Evolutionary conservation across 108 stramenopile species (phyloP).

Genomic region (Phaeodactylum tricornutum): DNA sequence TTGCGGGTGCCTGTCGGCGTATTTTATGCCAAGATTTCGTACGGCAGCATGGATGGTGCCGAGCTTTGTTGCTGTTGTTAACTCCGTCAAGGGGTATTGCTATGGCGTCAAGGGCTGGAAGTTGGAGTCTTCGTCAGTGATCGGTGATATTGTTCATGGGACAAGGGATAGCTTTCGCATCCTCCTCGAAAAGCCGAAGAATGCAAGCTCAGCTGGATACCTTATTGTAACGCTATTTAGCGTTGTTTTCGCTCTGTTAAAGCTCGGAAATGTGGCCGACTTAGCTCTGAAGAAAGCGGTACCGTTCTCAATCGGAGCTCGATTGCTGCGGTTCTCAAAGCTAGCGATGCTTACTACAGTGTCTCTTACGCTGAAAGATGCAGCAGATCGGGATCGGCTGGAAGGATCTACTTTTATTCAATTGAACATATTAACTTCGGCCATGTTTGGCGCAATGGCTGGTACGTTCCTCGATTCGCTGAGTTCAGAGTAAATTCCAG

Average conservation of each 20-base stretch:
- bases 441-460: constrained; percentile 4
- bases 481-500: too few species aligned
- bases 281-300: constrained; percentile 9
- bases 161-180: background rate
- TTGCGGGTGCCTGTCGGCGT: constrained; percentile 4
- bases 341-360: constrained; percentile 30
- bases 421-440: constrained; percentile 33
- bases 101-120: background rate
- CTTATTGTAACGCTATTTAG: constrained; percentile 7
- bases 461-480: too few species aligned
- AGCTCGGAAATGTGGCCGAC: constrained; percentile 8
- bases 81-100: constrained; percentile 3
- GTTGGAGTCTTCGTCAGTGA: too few species aligned
- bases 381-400: constrained; percentile 52
- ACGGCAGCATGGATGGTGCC: background rate
- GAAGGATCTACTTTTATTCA: constrained; percentile 57
- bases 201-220: constrained; percentile 4
- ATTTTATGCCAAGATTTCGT: too few species aligned
- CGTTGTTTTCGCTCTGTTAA: constrained; percentile 1
- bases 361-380: constrained; percentile 51
- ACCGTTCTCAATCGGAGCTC: too few species aligned
- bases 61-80: background rate
- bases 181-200: constrained; percentile 1
- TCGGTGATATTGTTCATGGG: constrained; percentile 2
- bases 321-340: too few species aligned